Conservation (phyloP, 306 rosid genomes). For the Glycine latifolia region DNA sequence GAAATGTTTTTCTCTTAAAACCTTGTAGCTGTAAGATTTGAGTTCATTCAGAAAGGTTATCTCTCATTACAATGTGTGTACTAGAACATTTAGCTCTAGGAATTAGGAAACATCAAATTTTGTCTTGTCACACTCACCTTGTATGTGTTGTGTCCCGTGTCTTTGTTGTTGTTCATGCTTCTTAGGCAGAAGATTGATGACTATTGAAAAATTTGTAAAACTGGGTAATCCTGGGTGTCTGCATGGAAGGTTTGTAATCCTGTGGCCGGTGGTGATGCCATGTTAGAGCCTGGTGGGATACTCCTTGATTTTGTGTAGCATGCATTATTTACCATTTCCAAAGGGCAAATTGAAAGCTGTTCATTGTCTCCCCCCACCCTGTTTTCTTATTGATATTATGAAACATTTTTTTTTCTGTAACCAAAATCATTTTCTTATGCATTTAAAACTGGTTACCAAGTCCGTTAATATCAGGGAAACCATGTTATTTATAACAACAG, state of each 20-base stretch:
- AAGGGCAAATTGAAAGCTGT: neutral
- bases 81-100: conserved; percentile 15
- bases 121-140: neutral
- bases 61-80: neutral
- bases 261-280: neutral
- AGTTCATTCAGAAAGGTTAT: conserved; percentile 4
- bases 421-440: neutral
- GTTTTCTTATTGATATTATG: neutral
- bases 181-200: conserved; percentile 5
- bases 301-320: neutral
- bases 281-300: neutral
- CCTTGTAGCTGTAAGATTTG: neutral
- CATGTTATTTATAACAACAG: neutral
- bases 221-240: neutral
- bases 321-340: too few species aligned
- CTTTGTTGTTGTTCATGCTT: conserved; percentile 7
- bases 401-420: neutral
- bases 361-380: neutral
- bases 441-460: neutral
- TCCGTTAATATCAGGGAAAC: neutral
- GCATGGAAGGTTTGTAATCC: conserved; percentile 1
- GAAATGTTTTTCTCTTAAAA: neutral
- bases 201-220: neutral
- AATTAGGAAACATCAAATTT: neutral
- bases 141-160: neutral